Conservation (phyloP, 805 yeast genomes). For the Wickerhamomyces silvicola region DNA sequence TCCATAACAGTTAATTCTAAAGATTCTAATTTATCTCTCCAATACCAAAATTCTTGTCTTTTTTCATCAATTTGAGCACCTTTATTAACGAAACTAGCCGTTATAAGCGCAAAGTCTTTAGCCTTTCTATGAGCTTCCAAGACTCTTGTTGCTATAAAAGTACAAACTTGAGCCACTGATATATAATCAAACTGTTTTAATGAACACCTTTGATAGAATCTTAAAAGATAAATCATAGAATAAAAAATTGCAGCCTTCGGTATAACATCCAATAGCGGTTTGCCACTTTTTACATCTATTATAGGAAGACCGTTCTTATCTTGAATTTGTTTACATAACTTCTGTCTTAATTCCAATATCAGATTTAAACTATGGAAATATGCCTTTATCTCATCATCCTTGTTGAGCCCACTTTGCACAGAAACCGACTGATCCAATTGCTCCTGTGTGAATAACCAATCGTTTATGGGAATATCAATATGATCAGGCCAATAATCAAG, state of each 20-base stretch:
- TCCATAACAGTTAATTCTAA: conserved; percentile 18
- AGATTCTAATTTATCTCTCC: conserved; percentile 11
- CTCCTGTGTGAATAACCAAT: conserved; percentile 14
- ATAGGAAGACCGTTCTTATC: too few species aligned
- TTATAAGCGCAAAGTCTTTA: conserved; percentile 3
- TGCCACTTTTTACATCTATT: too few species aligned
- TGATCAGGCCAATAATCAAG: conserved; percentile 14
- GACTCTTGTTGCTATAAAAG: conserved; percentile 16
- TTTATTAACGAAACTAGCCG: neutral
- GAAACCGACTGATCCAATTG: neutral
- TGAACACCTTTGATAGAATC: conserved; percentile 15
- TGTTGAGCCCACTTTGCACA: neutral
- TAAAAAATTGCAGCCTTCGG: conserved; percentile 5
- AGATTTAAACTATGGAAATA: too few species aligned
- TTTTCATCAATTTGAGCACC: neutral
- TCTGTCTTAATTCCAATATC: too few species aligned
- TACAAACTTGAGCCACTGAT: conserved; percentile 4
- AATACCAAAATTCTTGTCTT: conserved; percentile 6
- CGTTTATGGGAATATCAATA: conserved; percentile 12
- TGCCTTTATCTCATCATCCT: neutral
- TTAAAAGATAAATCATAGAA: conserved; percentile 10
- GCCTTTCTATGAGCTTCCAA: conserved; percentile 12
- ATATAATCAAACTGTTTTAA: conserved; percentile 1
- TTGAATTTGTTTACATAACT: too few species aligned
- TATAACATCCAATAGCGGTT: neutral